Conservation (phyloP, 2,329 filamentous ascomycete genomes). For the Fusarium irregulare region DNA sequence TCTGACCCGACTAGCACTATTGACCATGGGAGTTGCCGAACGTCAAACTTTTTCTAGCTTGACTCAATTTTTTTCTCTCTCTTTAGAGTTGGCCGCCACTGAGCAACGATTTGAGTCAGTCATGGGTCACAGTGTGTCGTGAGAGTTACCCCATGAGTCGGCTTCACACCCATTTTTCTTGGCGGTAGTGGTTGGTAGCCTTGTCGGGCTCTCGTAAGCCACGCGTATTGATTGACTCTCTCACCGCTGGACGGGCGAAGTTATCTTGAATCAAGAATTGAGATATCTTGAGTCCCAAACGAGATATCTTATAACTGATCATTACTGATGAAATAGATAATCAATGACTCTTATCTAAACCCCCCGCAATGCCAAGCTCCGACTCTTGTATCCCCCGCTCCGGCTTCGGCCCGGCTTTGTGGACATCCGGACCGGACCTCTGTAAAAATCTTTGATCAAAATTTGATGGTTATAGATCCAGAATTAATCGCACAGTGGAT, state of each 20-base stretch:
- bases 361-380: constrained; percentile 25
- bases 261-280: constrained; percentile 12
- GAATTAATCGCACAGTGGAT: constrained; percentile 33
- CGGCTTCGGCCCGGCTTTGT: constrained; percentile 39
- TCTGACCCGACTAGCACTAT: background rate
- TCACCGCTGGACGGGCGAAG: constrained; percentile 1
- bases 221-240: background rate
- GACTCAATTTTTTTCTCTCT: background rate
- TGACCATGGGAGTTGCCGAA: background rate
- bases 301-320: no score
- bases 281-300: background rate
- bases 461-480: constrained; percentile 2
- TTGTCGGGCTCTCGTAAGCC: constrained; percentile 33
- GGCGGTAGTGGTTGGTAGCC: background rate
- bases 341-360: constrained; percentile 13
- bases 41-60: background rate
- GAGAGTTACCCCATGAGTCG: background rate
- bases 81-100: constrained; percentile 20
- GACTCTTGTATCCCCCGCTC: constrained; percentile 17
- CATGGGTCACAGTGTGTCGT: constrained; percentile 31
- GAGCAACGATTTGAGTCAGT: constrained; percentile 34
- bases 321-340: background rate
- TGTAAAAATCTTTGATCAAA: constrained; percentile 3
- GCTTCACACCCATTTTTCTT: background rate
- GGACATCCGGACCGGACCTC: constrained; percentile 31